These are phyloP conservation scores for Tricholoma flavovirens DNA, from an alignment of 768 basidiomycete genomes.

Conservation along the genomic window DNA sequence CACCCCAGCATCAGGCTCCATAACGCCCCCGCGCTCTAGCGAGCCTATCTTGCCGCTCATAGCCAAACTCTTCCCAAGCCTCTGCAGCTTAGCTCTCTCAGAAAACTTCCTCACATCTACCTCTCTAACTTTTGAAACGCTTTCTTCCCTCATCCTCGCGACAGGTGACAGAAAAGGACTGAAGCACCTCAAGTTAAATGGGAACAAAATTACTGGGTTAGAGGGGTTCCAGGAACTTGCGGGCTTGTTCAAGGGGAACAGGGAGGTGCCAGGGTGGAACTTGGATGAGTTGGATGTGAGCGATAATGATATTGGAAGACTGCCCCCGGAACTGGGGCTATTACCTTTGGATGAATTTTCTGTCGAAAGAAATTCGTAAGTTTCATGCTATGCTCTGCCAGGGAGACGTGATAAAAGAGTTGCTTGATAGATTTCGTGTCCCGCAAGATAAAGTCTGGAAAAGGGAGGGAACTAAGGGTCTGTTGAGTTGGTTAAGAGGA, in stretches of 20 bases:
- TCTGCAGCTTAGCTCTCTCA: slow-evolving; percentile 68
- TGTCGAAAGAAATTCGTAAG: slow-evolving; percentile 82
- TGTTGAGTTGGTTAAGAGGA: slow-evolving; percentile 73
- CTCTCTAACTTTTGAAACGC: slow-evolving; percentile 41
- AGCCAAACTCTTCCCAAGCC: slow-evolving; percentile 60
- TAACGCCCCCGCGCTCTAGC: slow-evolving; percentile 37
- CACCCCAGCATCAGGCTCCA: slow-evolving; percentile 19
- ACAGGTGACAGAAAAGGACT: slow-evolving; percentile 47
- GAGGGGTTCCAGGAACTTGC: slow-evolving; percentile 59
- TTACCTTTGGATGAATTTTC: slow-evolving; percentile 75
- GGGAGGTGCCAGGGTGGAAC: slow-evolving; percentile 61
- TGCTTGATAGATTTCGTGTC: slow-evolving; percentile 60
- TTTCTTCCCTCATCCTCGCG: slow-evolving; percentile 49
- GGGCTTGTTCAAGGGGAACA: slow-evolving; percentile 59
- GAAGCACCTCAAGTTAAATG: slow-evolving; percentile 58
- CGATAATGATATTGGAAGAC: slow-evolving; percentile 71
- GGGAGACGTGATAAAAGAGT: background rate
- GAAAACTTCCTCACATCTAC: slow-evolving; percentile 61
- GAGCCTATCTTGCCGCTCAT: slow-evolving; percentile 57
- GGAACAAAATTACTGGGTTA: slow-evolving; percentile 59
- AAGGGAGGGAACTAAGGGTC: slow-evolving; percentile 76
- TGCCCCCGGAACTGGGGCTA: slow-evolving; percentile 66
- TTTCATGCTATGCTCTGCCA: slow-evolving; percentile 12
- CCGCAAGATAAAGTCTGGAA: slow-evolving; percentile 82
- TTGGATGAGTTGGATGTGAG: slow-evolving; percentile 79